Base-by-base conservation (phyloP, 129 eudicot species). In the Artemisia tridentata region DNA sequence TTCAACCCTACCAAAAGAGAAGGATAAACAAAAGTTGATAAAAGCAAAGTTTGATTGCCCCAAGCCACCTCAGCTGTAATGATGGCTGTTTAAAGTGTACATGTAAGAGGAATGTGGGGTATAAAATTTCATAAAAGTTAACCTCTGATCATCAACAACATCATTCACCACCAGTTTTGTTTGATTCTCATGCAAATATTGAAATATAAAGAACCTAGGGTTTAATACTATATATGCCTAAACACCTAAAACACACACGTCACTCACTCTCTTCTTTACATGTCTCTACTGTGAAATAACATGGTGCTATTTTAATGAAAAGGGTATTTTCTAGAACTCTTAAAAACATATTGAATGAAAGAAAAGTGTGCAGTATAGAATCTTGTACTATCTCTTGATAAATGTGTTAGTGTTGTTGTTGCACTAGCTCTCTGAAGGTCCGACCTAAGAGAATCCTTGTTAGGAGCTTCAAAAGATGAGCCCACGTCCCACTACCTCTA, bases 351-450 rank as follows among this genome's bases (percentile, higher is more conserved):
- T 77, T 77, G 81, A 77, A 73, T 67, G 82, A 65, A 74, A 68
- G 70, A 41, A 74, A 74, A 74, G 81, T 48, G 54, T 51, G 65
- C 75, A 71, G 67, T 56, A 52, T 66, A 80, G 84, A 83, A 83
- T 83, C 88, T 75, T 72, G 81, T 83, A 80, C 84, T 72, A 76
- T 83, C 84, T 79, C 82, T 80, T 76, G 88, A 80, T 16, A 75
- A 72, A 64, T 57, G 88, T 75, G 84, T 71, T 80, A 70, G 67
- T 75, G 72, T 64, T 73, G 69, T 59, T 72, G 52, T 67, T 72
- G 78, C 78, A 65, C 74, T 72, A 66, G 38, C 78, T 57, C 84
- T 80, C 65, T 63, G 51, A 59, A 65, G 79, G n/a, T n/a, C n/a
- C n/a, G 78, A 59, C 76, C 78, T 59, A 75, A 55, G 73, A 78